These are phyloP conservation scores for Aureobasidium sp. DNA, from an alignment of 2,329 filamentous ascomycete species.

Conservation along the genomic window DNA sequence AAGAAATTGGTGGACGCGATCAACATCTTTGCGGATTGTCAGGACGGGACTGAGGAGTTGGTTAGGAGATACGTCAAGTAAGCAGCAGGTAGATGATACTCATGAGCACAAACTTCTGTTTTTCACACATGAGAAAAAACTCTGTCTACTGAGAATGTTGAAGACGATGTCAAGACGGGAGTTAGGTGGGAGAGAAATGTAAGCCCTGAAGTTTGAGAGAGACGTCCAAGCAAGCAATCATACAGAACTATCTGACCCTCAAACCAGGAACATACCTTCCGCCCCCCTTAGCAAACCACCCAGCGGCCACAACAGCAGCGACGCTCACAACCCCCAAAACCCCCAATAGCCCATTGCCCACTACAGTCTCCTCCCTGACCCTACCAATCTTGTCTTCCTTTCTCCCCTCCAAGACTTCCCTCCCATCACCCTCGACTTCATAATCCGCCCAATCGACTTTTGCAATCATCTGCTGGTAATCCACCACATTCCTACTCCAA, in stretches of 20 bases:
- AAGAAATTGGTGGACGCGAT: conserved; percentile 18
- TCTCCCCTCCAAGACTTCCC: conserved; percentile 29
- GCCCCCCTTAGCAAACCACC: conserved; percentile 16
- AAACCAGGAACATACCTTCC: not conserved
- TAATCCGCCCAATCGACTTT: conserved; percentile 42
- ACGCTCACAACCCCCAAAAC: conserved; percentile 32
- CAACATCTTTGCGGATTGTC: conserved; percentile 18
- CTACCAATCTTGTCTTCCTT: conserved; percentile 34
- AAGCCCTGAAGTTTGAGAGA: no score
- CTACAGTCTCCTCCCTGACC: conserved; percentile 39
- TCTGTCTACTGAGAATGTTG: no score
- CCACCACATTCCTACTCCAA: conserved; percentile 46
- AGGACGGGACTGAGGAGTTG: conserved; percentile 14
- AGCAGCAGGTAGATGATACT: no score
- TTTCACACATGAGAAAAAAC: no score
- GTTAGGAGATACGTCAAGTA: not conserved
- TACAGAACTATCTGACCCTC: not conserved
- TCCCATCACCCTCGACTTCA: conserved; percentile 32
- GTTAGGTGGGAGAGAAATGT: no score
- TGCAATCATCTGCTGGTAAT: conserved; percentile 46
- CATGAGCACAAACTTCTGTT: no score
- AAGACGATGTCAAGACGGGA: no score
- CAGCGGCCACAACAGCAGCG: conserved; percentile 31
- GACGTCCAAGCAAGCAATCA: no score
- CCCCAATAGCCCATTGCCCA: conserved; percentile 34